Percentiles rank a stretch among this genome's conserved stretches.
These are phyloP conservation scores for Rhodotorula sp. DNA, from an alignment of 1,284 basidiomycete genomes.

Conservation along the genomic window DNA sequence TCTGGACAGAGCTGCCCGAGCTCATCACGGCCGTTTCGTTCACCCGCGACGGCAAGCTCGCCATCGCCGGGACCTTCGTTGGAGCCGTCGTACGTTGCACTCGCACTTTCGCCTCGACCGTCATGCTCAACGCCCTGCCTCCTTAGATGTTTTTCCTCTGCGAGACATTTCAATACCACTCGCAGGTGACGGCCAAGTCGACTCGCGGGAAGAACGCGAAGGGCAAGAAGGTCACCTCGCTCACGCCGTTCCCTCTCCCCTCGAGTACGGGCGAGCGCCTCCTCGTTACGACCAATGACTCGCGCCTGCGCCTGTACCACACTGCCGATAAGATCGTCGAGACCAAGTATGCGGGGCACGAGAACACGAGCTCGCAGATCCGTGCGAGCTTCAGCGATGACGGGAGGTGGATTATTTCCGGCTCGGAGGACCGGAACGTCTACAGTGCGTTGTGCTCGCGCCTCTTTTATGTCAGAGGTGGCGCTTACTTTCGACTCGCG, in stretches of 20 bases:
- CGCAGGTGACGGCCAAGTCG: slow-evolving; percentile 48
- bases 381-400: slow-evolving; percentile 49
- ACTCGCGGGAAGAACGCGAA: slow-evolving; percentile 47
- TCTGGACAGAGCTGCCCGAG: slow-evolving; percentile 49
- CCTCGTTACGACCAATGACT: slow-evolving; percentile 53
- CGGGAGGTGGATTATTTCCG: slow-evolving; percentile 49
- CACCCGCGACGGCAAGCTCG: slow-evolving; percentile 47
- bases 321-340: slow-evolving; percentile 45
- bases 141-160: slow-evolving; percentile 48
- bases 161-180: slow-evolving; percentile 46
- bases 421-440: slow-evolving; percentile 48
- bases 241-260: slow-evolving; percentile 45
- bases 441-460: not conserved
- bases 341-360: slow-evolving; percentile 43
- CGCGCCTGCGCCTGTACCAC: slow-evolving; percentile 51
- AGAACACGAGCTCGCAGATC: slow-evolving; percentile 49
- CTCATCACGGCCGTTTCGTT: slow-evolving; percentile 52
- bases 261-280: slow-evolving; percentile 46
- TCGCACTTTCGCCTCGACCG: not conserved
- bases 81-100: slow-evolving; percentile 43
- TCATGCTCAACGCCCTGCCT: not conserved
- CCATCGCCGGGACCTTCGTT: slow-evolving; percentile 50
- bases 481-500: not conserved
- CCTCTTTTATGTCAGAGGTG: too few species aligned
- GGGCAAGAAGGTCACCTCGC: slow-evolving; percentile 52